Conservation (phyloP, 495 filamentous ascomycete species). For the Hypoxylon fuscum region DNA sequence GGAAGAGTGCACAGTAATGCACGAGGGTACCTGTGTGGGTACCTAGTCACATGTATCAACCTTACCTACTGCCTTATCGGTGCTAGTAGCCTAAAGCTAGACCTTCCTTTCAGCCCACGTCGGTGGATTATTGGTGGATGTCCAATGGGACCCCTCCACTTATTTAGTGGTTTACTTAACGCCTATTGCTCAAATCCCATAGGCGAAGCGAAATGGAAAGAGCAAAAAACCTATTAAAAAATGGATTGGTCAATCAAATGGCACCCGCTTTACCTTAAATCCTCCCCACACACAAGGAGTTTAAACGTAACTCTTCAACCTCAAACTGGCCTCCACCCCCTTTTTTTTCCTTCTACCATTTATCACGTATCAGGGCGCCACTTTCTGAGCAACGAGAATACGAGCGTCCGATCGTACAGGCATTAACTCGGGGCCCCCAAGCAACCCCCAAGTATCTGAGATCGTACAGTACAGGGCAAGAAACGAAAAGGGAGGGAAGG, state of each 20-base stretch:
- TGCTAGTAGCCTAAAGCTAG: neutral
- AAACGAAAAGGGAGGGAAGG: neutral
- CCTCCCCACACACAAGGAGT: slow-evolving; percentile 12
- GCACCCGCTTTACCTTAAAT: slow-evolving; percentile 9
- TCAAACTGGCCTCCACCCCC: slow-evolving; percentile 36
- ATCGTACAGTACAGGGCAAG: neutral
- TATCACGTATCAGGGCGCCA: slow-evolving; percentile 17
- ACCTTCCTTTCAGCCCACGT: neutral
- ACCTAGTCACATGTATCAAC: neutral
- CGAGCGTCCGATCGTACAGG: slow-evolving; percentile 20
- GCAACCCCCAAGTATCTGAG: neutral
- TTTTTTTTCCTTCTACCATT: too few species aligned
- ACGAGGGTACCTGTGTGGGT: too few species aligned
- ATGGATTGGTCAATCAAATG: slow-evolving; percentile 3
- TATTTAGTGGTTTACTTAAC: neutral
- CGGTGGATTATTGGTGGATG: neutral
- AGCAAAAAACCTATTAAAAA: neutral
- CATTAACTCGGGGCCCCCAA: slow-evolving; percentile 4
- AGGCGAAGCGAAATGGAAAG: slow-evolving; percentile 6
- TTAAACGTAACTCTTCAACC: slow-evolving; percentile 21
- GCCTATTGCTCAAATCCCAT: too few species aligned
- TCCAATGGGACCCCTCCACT: neutral
- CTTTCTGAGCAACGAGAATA: slow-evolving; percentile 15
- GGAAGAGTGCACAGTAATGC: too few species aligned
- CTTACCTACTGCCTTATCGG: neutral